A percentile compares a stretch with the other conserved stretches of the same genome.
These are phyloP conservation scores for Biscogniauxia sp. DNA, from an alignment of 2,329 filamentous ascomycete species.

Conservation along the genomic window DNA sequence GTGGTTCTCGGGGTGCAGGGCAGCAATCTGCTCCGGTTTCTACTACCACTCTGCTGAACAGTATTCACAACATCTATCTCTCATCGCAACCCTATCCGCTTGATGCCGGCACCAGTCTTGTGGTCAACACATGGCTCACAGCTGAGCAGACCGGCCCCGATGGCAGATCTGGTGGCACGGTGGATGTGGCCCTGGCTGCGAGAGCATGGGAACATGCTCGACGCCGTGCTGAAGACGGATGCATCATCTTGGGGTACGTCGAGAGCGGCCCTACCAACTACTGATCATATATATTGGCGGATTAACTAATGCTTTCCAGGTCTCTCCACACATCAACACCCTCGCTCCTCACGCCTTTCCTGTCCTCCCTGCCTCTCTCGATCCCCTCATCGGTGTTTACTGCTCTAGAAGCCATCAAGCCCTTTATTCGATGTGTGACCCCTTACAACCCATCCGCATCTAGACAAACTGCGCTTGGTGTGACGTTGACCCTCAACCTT, in stretches of 20 bases:
- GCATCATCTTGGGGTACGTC: conserved; percentile 79
- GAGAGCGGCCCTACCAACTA: conserved; percentile 12
- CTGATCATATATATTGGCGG: background rate
- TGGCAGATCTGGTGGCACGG: conserved; percentile 69
- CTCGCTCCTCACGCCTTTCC: conserved; percentile 77
- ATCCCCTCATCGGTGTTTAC: conserved; percentile 75
- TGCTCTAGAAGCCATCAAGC: conserved; percentile 76
- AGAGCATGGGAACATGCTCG: conserved; percentile 96
- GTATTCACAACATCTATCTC: conserved; percentile 85
- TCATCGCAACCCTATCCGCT: conserved; percentile 79
- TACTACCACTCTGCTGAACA: conserved; percentile 88
- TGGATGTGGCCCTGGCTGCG: conserved; percentile 74
- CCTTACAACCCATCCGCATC: conserved; percentile 84
- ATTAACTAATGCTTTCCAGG: conserved; percentile 43
- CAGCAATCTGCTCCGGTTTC: conserved; percentile 79
- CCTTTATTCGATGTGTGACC: conserved; percentile 84
- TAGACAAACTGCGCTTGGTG: conserved; percentile 75
- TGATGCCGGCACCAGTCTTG: conserved; percentile 85
- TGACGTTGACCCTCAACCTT: conserved; percentile 78
- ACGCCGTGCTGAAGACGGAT: conserved; percentile 90
- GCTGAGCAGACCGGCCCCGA: conserved; percentile 68
- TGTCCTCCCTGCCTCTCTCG: conserved; percentile 75
- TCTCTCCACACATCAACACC: conserved; percentile 88
- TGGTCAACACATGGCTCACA: conserved; percentile 94
- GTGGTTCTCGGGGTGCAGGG: conserved; percentile 55